A percentile compares a stretch with the other conserved stretches of the same genome.
Conservation (phyloP, 169 alveolate genomes). For the Plasmodium malariae region DNA sequence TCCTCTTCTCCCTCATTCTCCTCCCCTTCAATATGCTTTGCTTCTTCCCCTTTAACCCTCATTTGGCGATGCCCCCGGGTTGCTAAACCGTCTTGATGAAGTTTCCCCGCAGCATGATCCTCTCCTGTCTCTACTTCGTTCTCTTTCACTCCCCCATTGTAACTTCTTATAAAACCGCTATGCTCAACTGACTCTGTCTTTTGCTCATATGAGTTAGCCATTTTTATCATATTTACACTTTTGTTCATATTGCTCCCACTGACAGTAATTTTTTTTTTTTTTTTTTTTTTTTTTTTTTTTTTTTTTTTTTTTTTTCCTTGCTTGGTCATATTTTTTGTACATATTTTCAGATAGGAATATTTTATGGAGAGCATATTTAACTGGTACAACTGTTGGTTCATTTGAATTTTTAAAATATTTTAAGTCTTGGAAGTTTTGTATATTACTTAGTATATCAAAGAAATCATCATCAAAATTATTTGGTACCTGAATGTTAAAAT, state of each 20-base stretch:
- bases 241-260: too few species aligned
- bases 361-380: slow-evolving; percentile 63
- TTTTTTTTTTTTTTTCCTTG: neutral
- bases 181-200: neutral
- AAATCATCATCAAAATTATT: slow-evolving; percentile 38
- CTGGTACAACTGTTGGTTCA: slow-evolving; percentile 31
- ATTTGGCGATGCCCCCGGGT: neutral
- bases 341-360: slow-evolving; percentile 32
- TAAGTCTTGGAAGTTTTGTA: slow-evolving; percentile 43
- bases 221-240: neutral
- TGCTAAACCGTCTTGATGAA: neutral
- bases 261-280: too few species aligned
- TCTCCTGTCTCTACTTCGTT: neutral
- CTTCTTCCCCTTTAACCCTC: slow-evolving; percentile 15
- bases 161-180: neutral
- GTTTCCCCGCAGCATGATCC: neutral
- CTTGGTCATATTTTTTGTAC: neutral
- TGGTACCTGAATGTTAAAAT: slow-evolving; percentile 43
- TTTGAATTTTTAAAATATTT: neutral
- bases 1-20: slow-evolving; percentile 31
- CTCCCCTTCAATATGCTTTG: neutral
- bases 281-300: neutral
- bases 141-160: neutral
- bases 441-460: slow-evolving; percentile 10
- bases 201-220: neutral